Evolutionary conservation across 2,329 filamentous ascomycete species (phyloP), one percentile per base, ranked within the genome.

Genomic region (Beauveria caledonica): DNA sequence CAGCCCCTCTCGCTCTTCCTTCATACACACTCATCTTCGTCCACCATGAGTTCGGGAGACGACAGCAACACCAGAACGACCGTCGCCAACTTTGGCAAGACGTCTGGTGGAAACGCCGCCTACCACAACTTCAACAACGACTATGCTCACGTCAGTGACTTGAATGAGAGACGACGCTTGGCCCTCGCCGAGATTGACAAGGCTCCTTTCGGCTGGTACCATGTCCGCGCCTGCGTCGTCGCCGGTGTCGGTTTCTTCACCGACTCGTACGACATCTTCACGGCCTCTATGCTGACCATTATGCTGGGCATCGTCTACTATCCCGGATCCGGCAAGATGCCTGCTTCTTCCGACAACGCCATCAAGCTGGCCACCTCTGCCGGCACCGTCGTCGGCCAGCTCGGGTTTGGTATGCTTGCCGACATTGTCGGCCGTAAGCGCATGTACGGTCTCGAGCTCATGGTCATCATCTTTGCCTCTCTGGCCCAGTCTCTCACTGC

Each of bases 231-330:
- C 61, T 83, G 89, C 58, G 76, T 89, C 9, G 89, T 93, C 25
- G 89, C 89, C 33, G 90, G 90, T 67, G 87, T 93, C 63, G 90
- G 90, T 66, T 94, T 95, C 83, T 94, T 94, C 75, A 93, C 90
- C 17, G 90, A 93, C 70, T 88, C 88, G 3, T 93, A 92, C 74
- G 86, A 89, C 69, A 90, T 92, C 76, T 94, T 94, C 73, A 86
- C 87, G 69, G 87, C 88, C 66, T 87, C 86, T 64, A 78, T 91
- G 69, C 78, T 88, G 64, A 89, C 87, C 29, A 80, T 83, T 64
- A 91, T 92, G 87, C 72, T 92, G 55, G 90, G 89, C 46, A 85
- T 92, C 53, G 89, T 92, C 65, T 93, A 88, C 78, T 92, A 82
- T 71, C 81, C 81, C 51, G 71, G 73, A 60, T 70, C 66, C 15